Evolutionary conservation across 1,284 basidiomycete genomes (phyloP).

Genomic region (Gomphus bonarii): DNA sequence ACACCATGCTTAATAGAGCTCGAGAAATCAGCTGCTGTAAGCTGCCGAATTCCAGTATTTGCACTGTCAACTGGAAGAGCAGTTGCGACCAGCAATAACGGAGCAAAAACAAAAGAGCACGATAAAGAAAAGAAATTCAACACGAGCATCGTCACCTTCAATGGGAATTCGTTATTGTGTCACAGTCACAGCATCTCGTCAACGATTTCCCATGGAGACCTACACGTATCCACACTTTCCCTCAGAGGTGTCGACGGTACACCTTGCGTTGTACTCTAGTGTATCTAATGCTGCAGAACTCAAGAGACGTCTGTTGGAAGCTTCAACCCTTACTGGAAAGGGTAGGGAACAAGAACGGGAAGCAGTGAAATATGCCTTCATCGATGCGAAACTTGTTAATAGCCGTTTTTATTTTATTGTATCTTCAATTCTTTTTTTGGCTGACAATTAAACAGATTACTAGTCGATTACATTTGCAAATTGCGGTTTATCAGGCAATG

Average conservation of each 20-base stretch:
- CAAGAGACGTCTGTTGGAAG: constrained; percentile 56
- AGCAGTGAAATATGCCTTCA: constrained; percentile 78
- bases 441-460: constrained; percentile 33
- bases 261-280: constrained; percentile 57
- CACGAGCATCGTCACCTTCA: not conserved
- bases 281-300: constrained; percentile 57
- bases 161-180: not conserved
- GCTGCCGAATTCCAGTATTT: constrained; percentile 21
- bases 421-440: not conserved
- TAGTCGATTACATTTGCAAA: constrained; percentile 66
- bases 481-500: constrained; percentile 72
- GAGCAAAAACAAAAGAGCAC: constrained; percentile 21
- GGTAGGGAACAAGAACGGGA: constrained; percentile 63
- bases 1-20: constrained; percentile 12
- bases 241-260: constrained; percentile 32
- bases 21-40: constrained; percentile 14
- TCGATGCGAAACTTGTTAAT: constrained; percentile 58
- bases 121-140: constrained; percentile 1
- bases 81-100: constrained; percentile 23
- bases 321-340: constrained; percentile 44
- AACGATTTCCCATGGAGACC: too few relatives aligned
- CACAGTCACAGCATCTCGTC: not conserved
- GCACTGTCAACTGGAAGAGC: constrained; percentile 28
- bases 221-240: constrained; percentile 46
- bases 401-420: constrained; percentile 6